Evolutionary conservation across 2,329 filamentous ascomycete species (phyloP), one percentile per base, ranked within the genome.

Genomic region (Sporothrix luriei): DNA sequence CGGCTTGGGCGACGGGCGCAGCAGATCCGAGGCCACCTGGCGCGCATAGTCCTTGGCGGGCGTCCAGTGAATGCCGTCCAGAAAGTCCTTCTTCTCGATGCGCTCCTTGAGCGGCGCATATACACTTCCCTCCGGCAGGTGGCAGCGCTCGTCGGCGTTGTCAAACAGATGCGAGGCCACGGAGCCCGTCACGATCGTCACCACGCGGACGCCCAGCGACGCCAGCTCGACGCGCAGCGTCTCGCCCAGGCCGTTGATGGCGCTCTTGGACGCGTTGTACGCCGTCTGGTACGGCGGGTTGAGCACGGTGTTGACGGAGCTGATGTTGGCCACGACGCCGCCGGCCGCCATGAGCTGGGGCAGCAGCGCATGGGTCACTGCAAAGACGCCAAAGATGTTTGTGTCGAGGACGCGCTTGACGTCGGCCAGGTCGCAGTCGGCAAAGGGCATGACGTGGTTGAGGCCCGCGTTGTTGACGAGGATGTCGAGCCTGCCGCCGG

Each of bases 191-290:
- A 77, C 70, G 11, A 78, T 29, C 7, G 75, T 76, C 10, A 78
- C 74, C 33, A 78, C 75, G 16, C 71, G 59, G 10, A 79, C 76
- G 21, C 78, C 77, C 4, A 79, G 71, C 9, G 77, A 77, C 9
- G 74, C 74, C 6, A 79, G 73, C 71, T 79, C 77, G 29, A 75
- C 67, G 29, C 77, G 76, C 24, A 79, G 67, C 0, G 75, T 76
- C 4, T 75, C 59, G 24, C 71, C 69, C 38, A 74, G 57, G 43
- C 74, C 72, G 68, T 73, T 69, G 6, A 78, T 69, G 2, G 77
- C 77, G 0, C 74, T 76, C 71, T 79, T 78, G 67, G 75, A 77
- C 2, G 75, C 76, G 48, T 74, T 76, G 71, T 79, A 79, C 26
- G 75, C 74, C 0, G 62, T 71, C 61, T 75, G 74, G 72, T 75